Evolutionary conservation across 192 early-diverging fungal genomes (phyloP), one percentile per base, ranked within the genome.

Genomic region (Coemansia sp.): DNA sequence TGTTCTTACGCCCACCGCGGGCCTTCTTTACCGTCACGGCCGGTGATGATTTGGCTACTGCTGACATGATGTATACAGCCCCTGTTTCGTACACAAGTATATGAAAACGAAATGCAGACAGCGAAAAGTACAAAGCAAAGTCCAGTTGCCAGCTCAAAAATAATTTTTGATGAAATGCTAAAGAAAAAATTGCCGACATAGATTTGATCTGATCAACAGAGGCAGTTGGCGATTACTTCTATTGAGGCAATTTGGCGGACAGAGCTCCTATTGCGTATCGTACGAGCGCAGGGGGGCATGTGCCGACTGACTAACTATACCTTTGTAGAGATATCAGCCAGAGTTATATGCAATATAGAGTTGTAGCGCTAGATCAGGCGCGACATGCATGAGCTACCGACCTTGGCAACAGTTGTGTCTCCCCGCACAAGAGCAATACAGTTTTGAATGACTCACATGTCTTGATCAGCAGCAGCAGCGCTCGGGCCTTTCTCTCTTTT

Each of bases 1-100:
- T 95, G 60, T 90, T 89, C 75, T 98, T 96, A 73, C 94, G 88
- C 60, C 86, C 83, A 10, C 86, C 82, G 45, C 88, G 85, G 47
- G 75, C 25, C 69, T 82, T 85, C 67, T 88, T 67, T 10, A n/a
- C 19, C 22, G 24, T 57, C 25, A 35, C 62, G 8, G 39, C 60
- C 8, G 51, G 15, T 2, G 37, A 25, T 17, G 35, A n/a, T 37
- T 27, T 27, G 6, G 63, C 59, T 15, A 58, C 59, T 17, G 69
- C 47, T n/a, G 69, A 76, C 69, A 76, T 71, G 21, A 14, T 35
- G 21, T 62, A 56, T 17, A 22, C 38, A 51, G 38, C 23, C 6
- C 27, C 23, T n/a, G 19, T n/a, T 8, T n/a, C 5, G 29, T 39
- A 21, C 50, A 35, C 15, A 35, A 23, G 32, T 57, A 65, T 47